Conservation (phyloP, 768 basidiomycete genomes). For the Trametes elegans region DNA sequence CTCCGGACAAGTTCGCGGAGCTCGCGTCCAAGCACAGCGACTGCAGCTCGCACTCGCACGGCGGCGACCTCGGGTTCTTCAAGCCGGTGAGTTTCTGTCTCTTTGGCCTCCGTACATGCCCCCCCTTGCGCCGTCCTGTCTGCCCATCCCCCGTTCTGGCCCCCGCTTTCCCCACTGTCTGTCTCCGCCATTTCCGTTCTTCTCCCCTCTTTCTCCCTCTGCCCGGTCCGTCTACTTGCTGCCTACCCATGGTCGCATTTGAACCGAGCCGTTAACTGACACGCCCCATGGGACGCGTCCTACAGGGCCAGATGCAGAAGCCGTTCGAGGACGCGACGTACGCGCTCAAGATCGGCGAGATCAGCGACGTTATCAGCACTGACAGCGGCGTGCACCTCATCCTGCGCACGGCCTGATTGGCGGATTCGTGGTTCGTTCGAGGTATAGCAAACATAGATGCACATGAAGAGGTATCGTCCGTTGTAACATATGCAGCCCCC, state of each 20-base stretch:
- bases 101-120: too few species aligned
- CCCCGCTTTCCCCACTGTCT: too few species aligned
- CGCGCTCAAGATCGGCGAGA: slow-evolving; percentile 65
- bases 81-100: slow-evolving; percentile 37
- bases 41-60: slow-evolving; percentile 79
- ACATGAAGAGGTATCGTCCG: neutral
- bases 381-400: slow-evolving; percentile 97
- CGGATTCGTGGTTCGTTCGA: neutral
- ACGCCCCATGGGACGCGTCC: too few species aligned
- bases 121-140: too few species aligned
- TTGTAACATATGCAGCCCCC: neutral
- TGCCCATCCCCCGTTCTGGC: too few species aligned
- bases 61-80: slow-evolving; percentile 90
- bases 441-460: neutral
- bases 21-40: slow-evolving; percentile 81
- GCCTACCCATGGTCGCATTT: too few species aligned
- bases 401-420: slow-evolving; percentile 61
- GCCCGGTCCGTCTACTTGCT: too few species aligned
- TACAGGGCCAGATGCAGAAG: slow-evolving; percentile 88
- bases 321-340: slow-evolving; percentile 92
- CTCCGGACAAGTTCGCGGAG: slow-evolving; percentile 61
- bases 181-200: too few species aligned
- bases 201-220: too few species aligned
- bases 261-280: neutral
- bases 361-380: slow-evolving; percentile 81